Evolutionary conservation across 192 early-diverging fungal species (phyloP), one percentile per base, ranked within the genome.

Genomic region (Umbelopsis sp.): DNA sequence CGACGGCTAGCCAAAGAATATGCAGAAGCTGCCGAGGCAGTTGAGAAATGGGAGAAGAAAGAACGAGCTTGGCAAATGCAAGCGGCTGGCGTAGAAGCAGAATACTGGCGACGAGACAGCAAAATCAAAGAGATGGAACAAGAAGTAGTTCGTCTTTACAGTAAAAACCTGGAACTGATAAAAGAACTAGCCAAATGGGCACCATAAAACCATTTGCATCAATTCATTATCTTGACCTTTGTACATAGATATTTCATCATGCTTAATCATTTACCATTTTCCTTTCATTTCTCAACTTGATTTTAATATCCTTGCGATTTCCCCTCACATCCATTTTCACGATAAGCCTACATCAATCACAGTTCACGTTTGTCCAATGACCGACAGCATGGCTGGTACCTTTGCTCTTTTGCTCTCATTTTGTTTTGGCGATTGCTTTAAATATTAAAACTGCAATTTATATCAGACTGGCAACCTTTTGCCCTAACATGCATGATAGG

Each of bases 91-190:
- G 48, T 69, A 20, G 49, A 69, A 52, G 67, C 49, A 21, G 67
- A 69, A 44, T 69, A 51, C 23, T 51, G 67, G 67, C 67, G 67
- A 8, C 49, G 48, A 21, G 67, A 69, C 21, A 49, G 67, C 27
- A 69, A 69, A 23, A 69, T 69, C 47, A 52, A 52, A 33, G 67
- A 69, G 67, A 49, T 69, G 30, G 67, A 69, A 33, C 49, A 69
- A 21, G 67, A 69, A 30, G 67, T 69, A 10, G 51, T 49, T 12
- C 46, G 67, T 13, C 25, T 69, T 10, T 52, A 51, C 18, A 49
- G 49, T 21, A 69, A 69, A 33, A 69, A 69, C 18, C 25, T 69
- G 67, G 67, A 69, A 21, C 23, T 69, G 45, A 52, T 69, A 49
- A 52, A 51, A 49, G 67, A 69, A 41, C 47, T 69, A 27, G 48